Base-by-base conservation (phyloP, 129 eudicot species). In the Artemisia tridentata region DNA sequence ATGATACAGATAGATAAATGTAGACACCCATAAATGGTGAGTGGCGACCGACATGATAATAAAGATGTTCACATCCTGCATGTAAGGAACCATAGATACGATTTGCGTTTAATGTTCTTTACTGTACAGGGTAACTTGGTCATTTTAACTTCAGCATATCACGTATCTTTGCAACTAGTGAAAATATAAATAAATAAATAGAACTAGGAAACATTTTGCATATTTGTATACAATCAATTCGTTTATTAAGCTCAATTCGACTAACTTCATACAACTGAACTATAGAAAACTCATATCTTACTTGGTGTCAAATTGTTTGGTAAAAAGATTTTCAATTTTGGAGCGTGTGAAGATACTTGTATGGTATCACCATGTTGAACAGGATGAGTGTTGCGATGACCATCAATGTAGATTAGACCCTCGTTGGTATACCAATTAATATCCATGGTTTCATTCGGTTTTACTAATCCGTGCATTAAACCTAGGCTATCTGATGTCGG, bases 361-460 rank as follows among this genome's bases (percentile, higher is more conserved):
- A 93, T 75, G 7, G 77, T 78, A 73, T 90, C 97, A 47, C 92
- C 91, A n/a, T 81, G 83, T 58, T 80, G 77, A 61, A 89, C 54
- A 68, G 87, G 63, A 46, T 79, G 80, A 71, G 78, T 73, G 29
- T 80, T 74, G 75, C 78, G 81, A 72, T 88, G 75, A 52, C 99
- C 99, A 76, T 93, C 98, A 9, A 92, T 71, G 67, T 86, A 92
- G 3, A 89, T 69, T 1, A 63, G 7, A 23, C 98, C 95, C 7
- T 87, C 90, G 68, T 83, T 76, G 11, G 85, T 77, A 73, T 75
- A 82, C 97, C 97, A 93, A 20, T 79, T 29, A 6, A 78, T 82
- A 29, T 87, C 84, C 89, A 93, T 84, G 20, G 83, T 58, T 68
- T 90, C 82, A 2, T 80, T 73, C 11, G 69, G 59, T 69, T 80